Evolutionary conservation across 2,329 filamentous ascomycete species (phyloP).

Genomic region (Xylariales sp.): DNA sequence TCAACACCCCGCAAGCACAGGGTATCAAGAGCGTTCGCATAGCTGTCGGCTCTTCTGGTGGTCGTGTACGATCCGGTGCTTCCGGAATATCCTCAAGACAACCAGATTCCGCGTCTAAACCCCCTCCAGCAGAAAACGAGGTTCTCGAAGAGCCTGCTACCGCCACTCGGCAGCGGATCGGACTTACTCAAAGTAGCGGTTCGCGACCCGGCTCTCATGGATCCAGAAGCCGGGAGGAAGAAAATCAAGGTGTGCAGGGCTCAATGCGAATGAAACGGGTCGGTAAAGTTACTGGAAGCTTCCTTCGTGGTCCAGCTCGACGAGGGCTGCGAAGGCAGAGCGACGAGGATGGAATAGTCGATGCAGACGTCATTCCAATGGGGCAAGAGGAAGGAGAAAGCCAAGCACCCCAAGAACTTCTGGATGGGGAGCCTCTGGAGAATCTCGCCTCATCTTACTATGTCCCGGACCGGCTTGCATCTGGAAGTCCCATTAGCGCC

Average conservation of each 20-base stretch:
- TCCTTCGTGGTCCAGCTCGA: slow-evolving; percentile 75
- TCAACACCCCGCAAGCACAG: slow-evolving; percentile 49
- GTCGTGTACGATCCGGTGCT: slow-evolving; percentile 30
- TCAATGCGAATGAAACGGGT: slow-evolving; percentile 76
- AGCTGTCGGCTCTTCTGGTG: slow-evolving; percentile 46
- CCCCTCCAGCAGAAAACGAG: slow-evolving; percentile 37
- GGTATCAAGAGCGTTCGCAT: slow-evolving; percentile 52
- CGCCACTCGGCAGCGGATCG: slow-evolving; percentile 40
- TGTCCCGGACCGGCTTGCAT: slow-evolving; percentile 45
- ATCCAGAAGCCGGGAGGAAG: slow-evolving; percentile 49
- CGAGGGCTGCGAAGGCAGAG: slow-evolving; percentile 66
- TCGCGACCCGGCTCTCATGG: slow-evolving; percentile 48
- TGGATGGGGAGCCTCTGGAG: slow-evolving; percentile 30
- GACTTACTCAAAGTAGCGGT: slow-evolving; percentile 46
- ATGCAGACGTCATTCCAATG: slow-evolving; percentile 33
- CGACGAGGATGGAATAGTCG: slow-evolving; percentile 57
- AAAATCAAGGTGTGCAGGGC: slow-evolving; percentile 63
- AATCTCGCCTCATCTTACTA: slow-evolving; percentile 39
- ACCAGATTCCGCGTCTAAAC: slow-evolving; percentile 28
- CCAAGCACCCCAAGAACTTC: slow-evolving; percentile 28
- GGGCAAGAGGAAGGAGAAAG: slow-evolving; percentile 40
- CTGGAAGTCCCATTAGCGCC: slow-evolving; percentile 55
- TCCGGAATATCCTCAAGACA: slow-evolving; percentile 29
- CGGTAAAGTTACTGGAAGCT: slow-evolving; percentile 70
- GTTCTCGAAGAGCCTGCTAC: slow-evolving; percentile 45